Evolutionary conservation across 2,329 filamentous ascomycete species (phyloP).

Genomic region (Pseudogymnoascus sp.): DNA sequence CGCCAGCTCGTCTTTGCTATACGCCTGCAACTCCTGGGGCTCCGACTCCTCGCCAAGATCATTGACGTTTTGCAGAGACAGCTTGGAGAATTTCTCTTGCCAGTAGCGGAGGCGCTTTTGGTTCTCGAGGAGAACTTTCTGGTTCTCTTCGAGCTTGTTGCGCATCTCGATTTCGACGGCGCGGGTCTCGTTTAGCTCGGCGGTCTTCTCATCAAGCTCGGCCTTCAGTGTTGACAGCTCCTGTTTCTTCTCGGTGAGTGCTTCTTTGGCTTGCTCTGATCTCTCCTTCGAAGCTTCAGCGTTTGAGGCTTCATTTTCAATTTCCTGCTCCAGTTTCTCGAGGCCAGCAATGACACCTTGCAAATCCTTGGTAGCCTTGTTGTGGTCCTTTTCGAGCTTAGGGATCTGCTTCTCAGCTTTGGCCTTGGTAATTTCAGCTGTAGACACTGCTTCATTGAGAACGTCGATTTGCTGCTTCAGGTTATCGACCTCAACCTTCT

Average conservation of each 20-base stretch:
- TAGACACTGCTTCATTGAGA: slow-evolving; percentile 72
- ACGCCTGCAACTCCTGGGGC: slow-evolving; percentile 60
- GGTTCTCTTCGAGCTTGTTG: slow-evolving; percentile 93
- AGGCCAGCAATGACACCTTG: slow-evolving; percentile 63
- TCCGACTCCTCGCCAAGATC: slow-evolving; percentile 52
- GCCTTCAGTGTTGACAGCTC: slow-evolving; percentile 72
- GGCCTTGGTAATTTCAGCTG: slow-evolving; percentile 75
- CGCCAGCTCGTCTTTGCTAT: slow-evolving; percentile 61
- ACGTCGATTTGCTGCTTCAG: slow-evolving; percentile 78
- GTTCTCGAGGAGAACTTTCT: slow-evolving; percentile 80
- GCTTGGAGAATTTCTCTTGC: slow-evolving; percentile 81
- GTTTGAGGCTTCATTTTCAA: slow-evolving; percentile 65
- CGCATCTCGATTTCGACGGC: slow-evolving; percentile 95
- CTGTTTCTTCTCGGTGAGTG: slow-evolving; percentile 67
- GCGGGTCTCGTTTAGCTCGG: slow-evolving; percentile 79
- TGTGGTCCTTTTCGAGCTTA: slow-evolving; percentile 78
- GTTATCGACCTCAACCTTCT: slow-evolving; percentile 83
- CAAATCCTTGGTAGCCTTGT: slow-evolving; percentile 71
- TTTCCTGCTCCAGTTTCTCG: slow-evolving; percentile 68
- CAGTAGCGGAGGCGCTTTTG: slow-evolving; percentile 77
- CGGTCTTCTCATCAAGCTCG: slow-evolving; percentile 76
- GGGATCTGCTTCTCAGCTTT: slow-evolving; percentile 88
- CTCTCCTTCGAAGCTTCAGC: slow-evolving; percentile 63
- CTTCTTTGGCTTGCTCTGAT: slow-evolving; percentile 75
- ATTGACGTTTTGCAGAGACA: slow-evolving; percentile 71